phyloP scores from a whole-genome alignment of 257 asterid genomes.

The Apocynum venetum region DNA sequence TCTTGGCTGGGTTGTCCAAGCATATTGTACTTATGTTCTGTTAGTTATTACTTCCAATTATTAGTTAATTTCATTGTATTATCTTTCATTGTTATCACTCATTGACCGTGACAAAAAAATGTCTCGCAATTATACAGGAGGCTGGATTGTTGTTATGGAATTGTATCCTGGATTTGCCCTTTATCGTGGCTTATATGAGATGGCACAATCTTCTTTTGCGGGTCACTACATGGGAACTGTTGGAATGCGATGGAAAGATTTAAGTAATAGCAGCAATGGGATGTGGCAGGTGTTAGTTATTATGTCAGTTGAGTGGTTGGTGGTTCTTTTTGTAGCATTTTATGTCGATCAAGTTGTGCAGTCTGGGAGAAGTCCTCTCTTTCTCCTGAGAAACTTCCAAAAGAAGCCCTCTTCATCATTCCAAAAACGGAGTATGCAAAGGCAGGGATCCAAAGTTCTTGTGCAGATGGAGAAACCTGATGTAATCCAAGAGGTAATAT shows the following conservation, averaged over 20 bases:
- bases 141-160: constrained; percentile 77
- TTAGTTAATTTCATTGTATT: not conserved
- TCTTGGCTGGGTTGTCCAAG: not conserved
- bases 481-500: constrained; percentile 74
- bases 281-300: constrained; percentile 67
- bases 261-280: constrained; percentile 62
- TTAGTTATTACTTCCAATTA: not conserved
- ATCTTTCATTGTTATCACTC: constrained; percentile 4
- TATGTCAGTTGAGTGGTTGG: constrained; percentile 73
- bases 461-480: constrained; percentile 77
- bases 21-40: not conserved
- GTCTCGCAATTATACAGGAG: constrained; percentile 52
- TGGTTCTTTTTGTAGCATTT: constrained; percentile 69
- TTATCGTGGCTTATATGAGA: constrained; percentile 81
- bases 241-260: constrained; percentile 90
- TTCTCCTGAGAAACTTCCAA: constrained; percentile 40
- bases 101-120: not conserved
- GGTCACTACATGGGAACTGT: constrained; percentile 78
- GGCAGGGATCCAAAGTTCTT: constrained; percentile 69
- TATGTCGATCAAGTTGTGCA: constrained; percentile 64
- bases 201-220: constrained; percentile 62
- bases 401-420: constrained; percentile 50
- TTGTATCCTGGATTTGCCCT: constrained; percentile 90
- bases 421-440: constrained; percentile 57
- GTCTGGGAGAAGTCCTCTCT: constrained; percentile 68